Evolutionary conservation across 345 rosid genomes (phyloP), one percentile per base, ranked within the genome.

Genomic region (Rhizophora mangle): DNA sequence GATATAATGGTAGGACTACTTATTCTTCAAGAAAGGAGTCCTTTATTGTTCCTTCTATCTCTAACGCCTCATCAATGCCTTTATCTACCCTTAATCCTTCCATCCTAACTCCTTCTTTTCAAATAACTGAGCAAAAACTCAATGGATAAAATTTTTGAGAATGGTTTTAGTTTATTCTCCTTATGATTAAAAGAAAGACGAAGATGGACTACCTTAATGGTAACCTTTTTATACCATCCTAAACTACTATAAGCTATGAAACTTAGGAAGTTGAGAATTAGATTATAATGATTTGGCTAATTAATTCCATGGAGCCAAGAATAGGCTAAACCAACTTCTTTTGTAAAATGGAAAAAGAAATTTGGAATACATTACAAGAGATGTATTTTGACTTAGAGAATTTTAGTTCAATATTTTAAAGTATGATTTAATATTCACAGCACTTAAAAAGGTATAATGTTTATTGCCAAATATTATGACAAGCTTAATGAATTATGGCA

Each of bases 351-450:
- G 36, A 68, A 2, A 16, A 63, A 1, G 62, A 62, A 43, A 53
- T 71, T 5, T 55, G 37, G 53, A 19, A 71, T 1, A 58, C 11
- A 8, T n/a, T 63, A 7, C 8, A 71, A 20, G 63, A 63, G 13
- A 49, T 62, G 16, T 47, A 70, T 8, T 62, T 21, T 3, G 29
- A 52, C 24, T 16, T 69, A 9, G 63, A 49, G 34, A 52, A 70
- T 16, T 32, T 4, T 10, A 29, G 18, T 27, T 1, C 0, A n/a
- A 21, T 54, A 6, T 6, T 54, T 54, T 54, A n/a, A 60, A 20
- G 2, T 8, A 6, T 4, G 3, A 34, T 62, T 24, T 1, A 1
- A 6, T 32, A 34, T 62, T 32, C 1, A 3, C 16, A 21, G 4
- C 4, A n/a, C 47, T 3, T 11, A 6, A 36, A 1, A n/a, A 5